Conservation (phyloP, 2,329 filamentous ascomycete species). For the Scytalidium sp. region DNA sequence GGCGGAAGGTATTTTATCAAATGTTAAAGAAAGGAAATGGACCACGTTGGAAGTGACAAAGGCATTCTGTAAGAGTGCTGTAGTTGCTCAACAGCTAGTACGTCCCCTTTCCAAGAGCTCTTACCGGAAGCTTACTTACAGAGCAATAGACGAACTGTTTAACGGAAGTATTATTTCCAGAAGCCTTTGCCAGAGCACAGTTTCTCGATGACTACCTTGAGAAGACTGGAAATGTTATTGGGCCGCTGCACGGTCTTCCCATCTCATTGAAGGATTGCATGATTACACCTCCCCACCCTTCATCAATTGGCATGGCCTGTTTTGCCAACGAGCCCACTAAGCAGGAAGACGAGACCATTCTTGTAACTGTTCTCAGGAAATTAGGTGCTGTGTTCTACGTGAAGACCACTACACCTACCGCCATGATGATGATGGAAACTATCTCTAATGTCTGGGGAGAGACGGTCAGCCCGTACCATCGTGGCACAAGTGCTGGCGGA, state of each 20-base stretch:
- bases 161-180: conserved; percentile 53
- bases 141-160: conserved; percentile 53
- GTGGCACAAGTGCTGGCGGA: conserved; percentile 22
- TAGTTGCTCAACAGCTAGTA: conserved; percentile 53
- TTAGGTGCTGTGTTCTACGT: conserved; percentile 39
- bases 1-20: conserved; percentile 30
- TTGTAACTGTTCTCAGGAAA: conserved; percentile 34
- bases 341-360: conserved; percentile 23
- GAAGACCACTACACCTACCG: conserved; percentile 35
- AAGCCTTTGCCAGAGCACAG: conserved; percentile 48
- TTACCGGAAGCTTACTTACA: background rate
- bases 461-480: conserved; percentile 26
- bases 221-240: conserved; percentile 32
- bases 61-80: conserved; percentile 52
- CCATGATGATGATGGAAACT: conserved; percentile 41
- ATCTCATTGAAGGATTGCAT: conserved; percentile 39
- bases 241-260: conserved; percentile 38
- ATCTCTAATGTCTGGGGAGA: conserved; percentile 39
- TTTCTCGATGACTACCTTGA: conserved; percentile 49
- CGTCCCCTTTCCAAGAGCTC: background rate
- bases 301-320: conserved; percentile 32
- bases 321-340: conserved; percentile 29
- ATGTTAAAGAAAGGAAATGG: conserved; percentile 36
- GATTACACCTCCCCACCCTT: conserved; percentile 30
- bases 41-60: conserved; percentile 48